Evolutionary conservation across 805 yeast genomes (phyloP), one percentile per base, ranked within the genome.

Genomic region (Kodamaea hsintzibuensis): DNA sequence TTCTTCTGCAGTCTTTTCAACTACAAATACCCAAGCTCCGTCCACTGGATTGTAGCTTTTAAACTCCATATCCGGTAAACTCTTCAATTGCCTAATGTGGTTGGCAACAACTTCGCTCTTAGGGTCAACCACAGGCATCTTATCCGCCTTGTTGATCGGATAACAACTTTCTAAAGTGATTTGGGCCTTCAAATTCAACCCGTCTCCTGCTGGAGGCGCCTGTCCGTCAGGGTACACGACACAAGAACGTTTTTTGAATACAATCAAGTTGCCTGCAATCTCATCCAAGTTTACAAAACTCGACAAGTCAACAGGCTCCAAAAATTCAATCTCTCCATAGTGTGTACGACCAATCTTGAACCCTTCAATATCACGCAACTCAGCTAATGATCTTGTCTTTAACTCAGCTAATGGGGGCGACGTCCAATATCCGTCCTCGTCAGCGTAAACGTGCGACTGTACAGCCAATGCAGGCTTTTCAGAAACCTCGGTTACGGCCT

Each of bases 391-490:
- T 79, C 82, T 77, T 14, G 76, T 70, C 52, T 81, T 78, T 50
- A 95, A 73, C 48, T 84, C 84, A 4, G 84, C 81, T 39, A 86
- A 64, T 2, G 91, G 76, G 14, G 99, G 99, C 5, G 89, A 82
- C 51, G 85, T 86, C 89, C 95, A 95, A 71, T 92, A 95, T 5
- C 92, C 97, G 48, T 88, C 82, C 12, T 84, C 85, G 50, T 86
- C 82, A 27, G 77, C 76, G 43, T 80, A 40, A 4, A 40, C 53
- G 13, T 45, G 42, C 8, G 53, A 30, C 12, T 37, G 18, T 5
- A 27, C 46, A 25, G 30, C 42, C 30, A 30, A 14, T 17, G 38
- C 43, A n/a, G 43, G 16, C 9, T 13, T 18, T 14, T 22, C 39
- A 14, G 46, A 2, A 40, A 13, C 14, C 7, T 10, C 30, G 17